phyloP scores from a whole-genome alignment of 257 asterid species.

The Mentha longifolia region DNA sequence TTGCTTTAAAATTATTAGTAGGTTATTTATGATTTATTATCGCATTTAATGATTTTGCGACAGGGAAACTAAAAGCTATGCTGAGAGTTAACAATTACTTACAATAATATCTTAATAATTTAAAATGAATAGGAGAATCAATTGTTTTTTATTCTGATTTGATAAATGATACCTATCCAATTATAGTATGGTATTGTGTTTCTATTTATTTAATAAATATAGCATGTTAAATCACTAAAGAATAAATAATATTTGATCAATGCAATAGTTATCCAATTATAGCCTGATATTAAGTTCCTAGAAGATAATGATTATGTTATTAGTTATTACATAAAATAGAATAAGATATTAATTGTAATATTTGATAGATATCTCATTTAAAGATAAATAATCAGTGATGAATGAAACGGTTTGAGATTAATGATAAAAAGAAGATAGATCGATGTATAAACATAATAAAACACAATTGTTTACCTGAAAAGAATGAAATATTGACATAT shows the following conservation, averaged over 20 bases:
- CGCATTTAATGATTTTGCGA: background rate
- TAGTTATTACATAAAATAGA: background rate
- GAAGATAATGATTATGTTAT: background rate
- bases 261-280: background rate
- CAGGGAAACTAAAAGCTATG: background rate
- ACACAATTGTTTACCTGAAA: background rate
- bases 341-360: background rate
- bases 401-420: too few species aligned
- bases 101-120: background rate
- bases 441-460: background rate
- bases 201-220: background rate
- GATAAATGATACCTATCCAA: background rate
- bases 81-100: background rate
- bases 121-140: background rate
- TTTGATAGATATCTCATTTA: too few species aligned
- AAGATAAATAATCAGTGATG: background rate
- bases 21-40: background rate
- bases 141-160: background rate
- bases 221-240: background rate
- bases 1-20: too few species aligned
- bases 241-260: background rate
- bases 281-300: background rate
- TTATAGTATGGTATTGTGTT: background rate
- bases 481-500: too few species aligned
- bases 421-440: too few species aligned